Evolutionary conservation across 768 basidiomycete species (phyloP).

Genomic region (Phylloporus rhodoxanthus): DNA sequence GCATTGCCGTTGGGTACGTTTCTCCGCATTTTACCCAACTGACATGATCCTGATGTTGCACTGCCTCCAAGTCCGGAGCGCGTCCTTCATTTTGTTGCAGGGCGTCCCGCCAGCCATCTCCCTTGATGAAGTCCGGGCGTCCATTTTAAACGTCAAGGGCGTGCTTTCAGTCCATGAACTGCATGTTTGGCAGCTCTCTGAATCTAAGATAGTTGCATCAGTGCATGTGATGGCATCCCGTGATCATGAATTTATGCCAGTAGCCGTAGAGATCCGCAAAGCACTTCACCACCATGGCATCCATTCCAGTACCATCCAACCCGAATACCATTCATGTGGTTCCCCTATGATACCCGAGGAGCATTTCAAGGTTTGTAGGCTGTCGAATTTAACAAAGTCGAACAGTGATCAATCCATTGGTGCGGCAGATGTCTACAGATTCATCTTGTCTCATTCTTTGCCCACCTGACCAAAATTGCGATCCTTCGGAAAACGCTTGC

Average conservation of each 20-base stretch:
- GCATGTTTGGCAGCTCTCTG: slow-evolving; percentile 97
- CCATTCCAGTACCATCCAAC: slow-evolving; percentile 92
- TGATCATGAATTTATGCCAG: slow-evolving; percentile 84
- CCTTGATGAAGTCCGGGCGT: slow-evolving; percentile 78
- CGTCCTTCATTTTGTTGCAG: slow-evolving; percentile 92
- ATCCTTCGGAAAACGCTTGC: slow-evolving; percentile 66
- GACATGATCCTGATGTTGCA: slow-evolving; percentile 9
- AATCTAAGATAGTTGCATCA: slow-evolving; percentile 89
- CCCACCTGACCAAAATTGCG: slow-evolving; percentile 61
- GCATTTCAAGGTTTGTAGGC: slow-evolving; percentile 41
- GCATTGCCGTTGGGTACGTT: slow-evolving; percentile 79
- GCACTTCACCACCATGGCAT: slow-evolving; percentile 87
- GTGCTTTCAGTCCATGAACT: slow-evolving; percentile 85
- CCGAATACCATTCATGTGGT: slow-evolving; percentile 58
- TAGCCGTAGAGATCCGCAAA: slow-evolving; percentile 78
- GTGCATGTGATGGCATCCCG: slow-evolving; percentile 88
- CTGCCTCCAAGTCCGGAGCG: slow-evolving; percentile 59
- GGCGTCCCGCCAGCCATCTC: slow-evolving; percentile 88
- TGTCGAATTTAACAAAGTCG: neutral
- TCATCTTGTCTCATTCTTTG: slow-evolving; percentile 69
- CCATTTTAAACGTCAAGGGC: slow-evolving; percentile 77
- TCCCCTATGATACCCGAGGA: slow-evolving; percentile 38
- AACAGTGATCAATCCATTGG: slow-evolving; percentile 2
- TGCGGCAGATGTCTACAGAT: slow-evolving; percentile 41
- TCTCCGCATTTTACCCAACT: neutral